Evolutionary conservation across 192 early-diverging fungal species (phyloP).

Genomic region (Backusella liffmaniae): DNA sequence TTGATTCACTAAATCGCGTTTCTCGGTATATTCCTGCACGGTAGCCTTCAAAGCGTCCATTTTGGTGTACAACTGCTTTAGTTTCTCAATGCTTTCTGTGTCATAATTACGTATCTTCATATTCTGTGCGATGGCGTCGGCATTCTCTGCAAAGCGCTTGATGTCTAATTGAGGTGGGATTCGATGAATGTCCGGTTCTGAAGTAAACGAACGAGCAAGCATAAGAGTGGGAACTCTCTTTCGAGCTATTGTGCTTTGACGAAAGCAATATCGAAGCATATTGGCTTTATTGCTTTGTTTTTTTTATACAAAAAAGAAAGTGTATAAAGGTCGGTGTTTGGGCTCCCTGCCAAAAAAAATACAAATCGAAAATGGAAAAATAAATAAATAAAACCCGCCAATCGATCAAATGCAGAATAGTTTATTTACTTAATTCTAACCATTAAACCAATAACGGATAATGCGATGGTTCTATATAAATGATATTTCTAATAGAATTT

Average conservation of each 20-base stretch:
- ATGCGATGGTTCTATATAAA: background rate
- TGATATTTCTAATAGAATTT: background rate
- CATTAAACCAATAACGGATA: background rate
- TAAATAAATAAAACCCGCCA: background rate
- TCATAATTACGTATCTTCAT: conserved; percentile 32
- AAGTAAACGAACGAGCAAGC: background rate
- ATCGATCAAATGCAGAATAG: background rate
- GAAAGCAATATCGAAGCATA: conserved; percentile 4
- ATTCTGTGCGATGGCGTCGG: conserved; percentile 23
- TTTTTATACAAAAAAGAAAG: background rate
- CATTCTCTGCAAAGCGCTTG: conserved; percentile 27
- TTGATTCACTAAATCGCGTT: conserved; percentile 25
- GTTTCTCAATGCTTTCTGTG: background rate
- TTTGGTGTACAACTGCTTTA: conserved; percentile 20
- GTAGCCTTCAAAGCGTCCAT: background rate
- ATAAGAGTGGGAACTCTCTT: background rate
- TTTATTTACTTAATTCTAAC: background rate
- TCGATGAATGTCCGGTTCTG: conserved; percentile 20
- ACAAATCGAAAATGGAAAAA: background rate
- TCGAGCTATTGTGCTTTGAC: background rate
- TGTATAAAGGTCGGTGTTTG: background rate
- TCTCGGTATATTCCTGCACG: background rate
- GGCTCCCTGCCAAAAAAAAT: conserved; percentile 9
- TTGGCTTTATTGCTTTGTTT: background rate
- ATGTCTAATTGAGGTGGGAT: conserved; percentile 33